phyloP scores from a whole-genome alignment of 208 protist genomes.

The Naegleria lovaniensis region DNA sequence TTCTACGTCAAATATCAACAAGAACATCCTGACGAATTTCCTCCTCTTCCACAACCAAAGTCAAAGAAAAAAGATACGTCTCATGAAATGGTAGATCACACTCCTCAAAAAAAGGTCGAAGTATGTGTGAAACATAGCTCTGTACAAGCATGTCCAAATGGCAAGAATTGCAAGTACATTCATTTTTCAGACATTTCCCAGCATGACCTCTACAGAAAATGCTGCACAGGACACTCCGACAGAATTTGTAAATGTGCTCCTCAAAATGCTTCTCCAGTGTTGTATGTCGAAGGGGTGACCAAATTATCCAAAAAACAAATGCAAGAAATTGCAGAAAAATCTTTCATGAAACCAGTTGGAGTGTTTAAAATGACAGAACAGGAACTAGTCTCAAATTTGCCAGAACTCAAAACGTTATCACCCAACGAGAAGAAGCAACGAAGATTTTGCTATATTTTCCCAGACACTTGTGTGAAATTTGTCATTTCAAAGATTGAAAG shows the following conservation, averaged over 20 bases:
- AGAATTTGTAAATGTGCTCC: not conserved
- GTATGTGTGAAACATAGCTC: not conserved
- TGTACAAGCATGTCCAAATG: not conserved
- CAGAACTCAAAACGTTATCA: not conserved
- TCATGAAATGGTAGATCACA: not conserved
- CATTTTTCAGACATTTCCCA: not conserved
- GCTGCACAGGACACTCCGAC: not conserved
- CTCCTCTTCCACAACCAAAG: not conserved
- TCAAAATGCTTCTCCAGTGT: not conserved
- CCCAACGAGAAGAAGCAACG: not conserved
- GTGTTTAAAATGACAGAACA: conserved; percentile 7
- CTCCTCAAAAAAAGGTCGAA: not conserved
- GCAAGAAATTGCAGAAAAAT: not conserved
- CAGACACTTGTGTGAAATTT: not conserved
- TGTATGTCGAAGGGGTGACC: not conserved
- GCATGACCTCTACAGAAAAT: not conserved
- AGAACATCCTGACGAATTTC: not conserved
- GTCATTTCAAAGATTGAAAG: not conserved
- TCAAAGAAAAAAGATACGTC: not conserved
- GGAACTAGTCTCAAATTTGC: not conserved
- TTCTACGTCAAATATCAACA: not conserved
- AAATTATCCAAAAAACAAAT: not conserved
- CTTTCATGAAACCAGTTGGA: not conserved
- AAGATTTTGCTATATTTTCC: not conserved
- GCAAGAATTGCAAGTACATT: not conserved